Evolutionary conservation across 2,329 filamentous ascomycete genomes (phyloP).

Genomic region (Neofusicoccum umdonicola): DNA sequence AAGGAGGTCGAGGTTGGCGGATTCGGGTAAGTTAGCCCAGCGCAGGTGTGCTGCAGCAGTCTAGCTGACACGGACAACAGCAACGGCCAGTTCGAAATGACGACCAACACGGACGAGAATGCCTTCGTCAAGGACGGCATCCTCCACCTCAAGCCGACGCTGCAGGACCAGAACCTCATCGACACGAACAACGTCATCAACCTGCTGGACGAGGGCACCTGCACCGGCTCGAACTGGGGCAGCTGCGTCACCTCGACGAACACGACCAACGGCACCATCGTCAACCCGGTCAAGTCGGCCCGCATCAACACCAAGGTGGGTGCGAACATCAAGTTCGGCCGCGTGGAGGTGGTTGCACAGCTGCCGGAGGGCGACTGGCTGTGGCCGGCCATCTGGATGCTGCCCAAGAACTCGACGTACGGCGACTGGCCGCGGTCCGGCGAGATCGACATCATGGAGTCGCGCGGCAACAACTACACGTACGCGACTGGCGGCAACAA

Average conservation of each 20-base stretch:
- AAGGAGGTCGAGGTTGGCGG: conserved; percentile 74
- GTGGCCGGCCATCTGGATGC: conserved; percentile 91
- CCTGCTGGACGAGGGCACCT: conserved; percentile 63
- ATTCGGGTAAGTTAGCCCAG: conserved; percentile 60
- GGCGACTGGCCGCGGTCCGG: conserved; percentile 76
- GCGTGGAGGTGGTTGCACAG: conserved; percentile 75
- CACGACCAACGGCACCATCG: conserved; percentile 71
- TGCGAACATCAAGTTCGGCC: conserved; percentile 73
- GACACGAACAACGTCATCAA: conserved; percentile 67
- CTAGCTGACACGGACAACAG: conserved; percentile 40
- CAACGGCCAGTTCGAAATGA: conserved; percentile 79
- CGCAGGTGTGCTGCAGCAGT: too few species aligned
- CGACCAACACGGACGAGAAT: conserved; percentile 70
- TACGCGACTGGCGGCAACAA: conserved; percentile 78
- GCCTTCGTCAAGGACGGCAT: conserved; percentile 68
- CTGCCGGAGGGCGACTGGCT: conserved; percentile 79
- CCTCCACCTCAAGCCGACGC: conserved; percentile 73
- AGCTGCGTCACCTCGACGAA: conserved; percentile 73
- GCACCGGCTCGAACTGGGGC: conserved; percentile 59
- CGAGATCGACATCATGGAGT: conserved; percentile 81
- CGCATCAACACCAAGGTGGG: conserved; percentile 73
- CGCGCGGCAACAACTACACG: conserved; percentile 77
- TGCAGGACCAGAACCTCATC: conserved; percentile 62
- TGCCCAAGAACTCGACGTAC: conserved; percentile 70
- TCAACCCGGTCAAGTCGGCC: conserved; percentile 74